Base-by-base conservation (phyloP, 2,329 filamentous ascomycete species). In the Thermothelomyces thermophilus region DNA sequence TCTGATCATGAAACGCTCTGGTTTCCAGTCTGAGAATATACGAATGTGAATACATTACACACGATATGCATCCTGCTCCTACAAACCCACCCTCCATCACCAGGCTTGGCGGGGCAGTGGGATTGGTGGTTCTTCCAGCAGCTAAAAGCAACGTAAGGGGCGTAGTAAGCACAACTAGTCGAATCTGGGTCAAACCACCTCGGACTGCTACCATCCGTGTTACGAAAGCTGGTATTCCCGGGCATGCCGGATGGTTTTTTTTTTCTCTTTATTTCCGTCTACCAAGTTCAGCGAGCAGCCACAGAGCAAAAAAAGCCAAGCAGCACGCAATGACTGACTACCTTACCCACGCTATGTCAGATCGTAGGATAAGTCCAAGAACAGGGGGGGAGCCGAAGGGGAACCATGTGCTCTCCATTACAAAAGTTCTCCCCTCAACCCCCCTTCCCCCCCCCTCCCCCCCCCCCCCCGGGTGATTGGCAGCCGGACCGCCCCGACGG, bases 191-290 rank as follows among this genome's bases (percentile, higher is more conserved):
- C 16, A 20, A 10, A 14, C 8, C 40, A 33, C 17, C 10, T 44
- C 41, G 41, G 43, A 30, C 43, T 20, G 3, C n/a, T n/a, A 31
- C 20, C 34, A 39, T 46, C 43, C 43, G 43, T 34, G 22, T 34
- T 34, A 19, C 41, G 14, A 35, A 16, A 16, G 14, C n/a, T 16
- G n/a, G 5, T 8, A 44, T 26, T 34, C 9, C 41, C 41, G 28
- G 41, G 5, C 41, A 17, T 42, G 16, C 40, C 40, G 40, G 26
- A 5, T n/a, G n/a, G n/a, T n/a, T n/a, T n/a, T n/a, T n/a, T n/a
- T n/a, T n/a, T n/a, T n/a, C n/a, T n/a, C n/a, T 35, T 11, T 17
- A 10, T 16, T 26, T 20, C 31, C 20, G 30, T 44, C 41, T 24
- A 44, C 39, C 30, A 11, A 14, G 43, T n/a, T 46, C 39, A 19